Evolutionary conservation across 1,284 basidiomycete genomes (phyloP), one percentile per base, ranked within the genome.

Genomic region (Taiwanofungus camphoratus): DNA sequence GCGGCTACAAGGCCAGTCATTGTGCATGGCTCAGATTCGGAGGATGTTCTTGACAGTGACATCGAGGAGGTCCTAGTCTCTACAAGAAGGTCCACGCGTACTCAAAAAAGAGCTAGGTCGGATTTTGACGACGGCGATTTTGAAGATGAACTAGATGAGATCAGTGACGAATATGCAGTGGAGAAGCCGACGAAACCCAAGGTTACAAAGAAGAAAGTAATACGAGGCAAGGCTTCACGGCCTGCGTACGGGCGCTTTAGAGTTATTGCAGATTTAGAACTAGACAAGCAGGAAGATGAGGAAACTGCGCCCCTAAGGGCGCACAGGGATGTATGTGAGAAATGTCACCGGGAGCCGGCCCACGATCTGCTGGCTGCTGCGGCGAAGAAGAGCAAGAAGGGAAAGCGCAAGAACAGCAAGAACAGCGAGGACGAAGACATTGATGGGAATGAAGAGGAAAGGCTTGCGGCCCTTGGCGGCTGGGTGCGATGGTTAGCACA

Each of bases 401-500:
- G 56, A 26, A 67, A 64, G 53, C 62, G 66, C 29, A 73, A 67
- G 52, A 73, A 64, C 56, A 63, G 59, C 44, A 71, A 69, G 44
- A 70, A 61, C 33, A 58, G 58, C 13, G 64, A 73, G 42, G 70
- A 72, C 19, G 73, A 77, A 3, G 71, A 71, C 9, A 74, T 73
- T n/a, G 73, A 76, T 19, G 74, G 71, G 42, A 69, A 73, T 26
- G 72, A 76, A 2, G 74, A 79, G 35, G 77, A 80, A 41, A 66
- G 68, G 36, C 63, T 79, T 5, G 63, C 59, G n/a, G 60, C 59
- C 4, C 65, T 87, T 32, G 86, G 87, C 18, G 91, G 91, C 20
- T 94, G 91, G 91, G 78, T 92, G 45, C 75, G 82, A 67, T 93
- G 90, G 86, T 87, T 59, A 44, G 76, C 32, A 48, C n/a, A 30